phyloP scores from a whole-genome alignment of 441 rosid genomes.

The Adansonia grandidieri region DNA sequence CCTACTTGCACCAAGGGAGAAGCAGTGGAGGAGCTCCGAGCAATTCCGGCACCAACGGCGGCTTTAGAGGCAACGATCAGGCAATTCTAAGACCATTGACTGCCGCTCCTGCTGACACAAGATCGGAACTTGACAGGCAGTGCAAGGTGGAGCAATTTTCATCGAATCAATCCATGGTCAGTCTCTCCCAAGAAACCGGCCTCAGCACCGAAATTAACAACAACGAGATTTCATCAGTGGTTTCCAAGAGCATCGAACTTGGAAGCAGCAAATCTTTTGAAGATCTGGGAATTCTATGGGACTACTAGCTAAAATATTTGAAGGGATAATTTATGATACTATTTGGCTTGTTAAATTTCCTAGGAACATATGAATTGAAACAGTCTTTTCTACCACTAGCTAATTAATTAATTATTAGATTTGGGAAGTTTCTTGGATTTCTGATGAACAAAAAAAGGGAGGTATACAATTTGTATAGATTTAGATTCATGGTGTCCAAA shows the following conservation, averaged over 20 bases:
- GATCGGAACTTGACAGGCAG: constrained; percentile 24
- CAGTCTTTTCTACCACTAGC: constrained; percentile 18
- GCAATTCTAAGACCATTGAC: constrained; percentile 23
- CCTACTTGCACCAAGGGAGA: constrained; percentile 38
- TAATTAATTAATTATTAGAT: constrained; percentile 23
- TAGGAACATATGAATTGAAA: constrained; percentile 21
- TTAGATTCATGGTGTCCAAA: constrained; percentile 32
- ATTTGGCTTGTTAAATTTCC: constrained; percentile 19
- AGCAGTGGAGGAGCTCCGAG: not conserved
- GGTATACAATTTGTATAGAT: constrained; percentile 35
- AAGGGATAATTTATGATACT: not conserved
- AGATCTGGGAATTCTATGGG: constrained; percentile 59
- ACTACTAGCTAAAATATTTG: constrained; percentile 19
- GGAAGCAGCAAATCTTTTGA: constrained; percentile 43
- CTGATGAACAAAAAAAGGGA: not conserved
- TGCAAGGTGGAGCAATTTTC: constrained; percentile 74
- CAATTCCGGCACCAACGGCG: constrained; percentile 14
- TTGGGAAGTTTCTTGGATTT: constrained; percentile 20
- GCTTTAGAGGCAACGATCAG: constrained; percentile 29
- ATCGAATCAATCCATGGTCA: constrained; percentile 63
- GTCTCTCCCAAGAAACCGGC: constrained; percentile 81
- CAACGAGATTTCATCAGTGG: constrained; percentile 69
- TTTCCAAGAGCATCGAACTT: constrained; percentile 39
- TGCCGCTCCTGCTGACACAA: not conserved
- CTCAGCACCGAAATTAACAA: constrained; percentile 76